Percentiles rank a stretch among this genome's conserved stretches.
phyloP scores from a whole-genome alignment of 2,329 filamentous ascomycete genomes.

The Penicillium decumbens region DNA sequence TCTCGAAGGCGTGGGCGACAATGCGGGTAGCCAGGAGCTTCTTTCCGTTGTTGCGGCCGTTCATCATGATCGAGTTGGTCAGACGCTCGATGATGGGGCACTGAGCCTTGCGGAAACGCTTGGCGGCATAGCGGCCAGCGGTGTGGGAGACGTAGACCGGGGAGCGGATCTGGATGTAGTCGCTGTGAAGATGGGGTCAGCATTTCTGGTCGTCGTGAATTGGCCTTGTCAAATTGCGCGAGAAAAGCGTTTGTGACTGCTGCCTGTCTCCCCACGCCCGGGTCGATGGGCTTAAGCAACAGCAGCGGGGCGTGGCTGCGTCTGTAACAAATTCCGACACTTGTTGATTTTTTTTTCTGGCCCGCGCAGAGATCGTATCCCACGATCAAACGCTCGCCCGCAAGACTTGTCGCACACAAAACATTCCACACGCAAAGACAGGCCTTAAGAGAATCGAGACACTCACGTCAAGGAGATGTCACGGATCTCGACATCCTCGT shows the following conservation, averaged over 20 bases:
- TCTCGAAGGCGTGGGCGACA: slow-evolving; percentile 98
- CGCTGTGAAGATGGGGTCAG: slow-evolving; percentile 56
- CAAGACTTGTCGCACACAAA: slow-evolving; percentile 19
- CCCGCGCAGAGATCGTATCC: slow-evolving; percentile 15
- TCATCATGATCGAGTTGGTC: slow-evolving; percentile 99
- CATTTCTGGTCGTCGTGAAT: slow-evolving; percentile 13
- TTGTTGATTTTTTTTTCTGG: slow-evolving; percentile 5
- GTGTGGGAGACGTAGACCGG: slow-evolving; percentile 99
- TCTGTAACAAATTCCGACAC: neutral
- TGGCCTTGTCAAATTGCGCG: neutral
- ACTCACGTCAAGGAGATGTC: slow-evolving; percentile 99
- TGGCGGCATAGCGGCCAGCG: slow-evolving; percentile 95
- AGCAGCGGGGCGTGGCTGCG: neutral
- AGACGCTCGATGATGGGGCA: slow-evolving; percentile 99
- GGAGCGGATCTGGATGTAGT: slow-evolving; percentile 99
- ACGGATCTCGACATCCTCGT: slow-evolving; percentile 98
- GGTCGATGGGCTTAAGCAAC: neutral
- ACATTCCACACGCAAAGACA: neutral
- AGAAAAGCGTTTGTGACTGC: neutral
- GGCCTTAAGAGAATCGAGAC: slow-evolving; percentile 28
- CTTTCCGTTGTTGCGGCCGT: slow-evolving; percentile 99
- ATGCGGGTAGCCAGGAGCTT: slow-evolving; percentile 99
- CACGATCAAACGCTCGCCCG: neutral
- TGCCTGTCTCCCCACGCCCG: neutral
- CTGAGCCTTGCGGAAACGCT: slow-evolving; percentile 99